These are phyloP conservation scores for Paecilomyces variotii DNA, from an alignment of 2,329 filamentous ascomycete genomes.

Conservation along the genomic window DNA sequence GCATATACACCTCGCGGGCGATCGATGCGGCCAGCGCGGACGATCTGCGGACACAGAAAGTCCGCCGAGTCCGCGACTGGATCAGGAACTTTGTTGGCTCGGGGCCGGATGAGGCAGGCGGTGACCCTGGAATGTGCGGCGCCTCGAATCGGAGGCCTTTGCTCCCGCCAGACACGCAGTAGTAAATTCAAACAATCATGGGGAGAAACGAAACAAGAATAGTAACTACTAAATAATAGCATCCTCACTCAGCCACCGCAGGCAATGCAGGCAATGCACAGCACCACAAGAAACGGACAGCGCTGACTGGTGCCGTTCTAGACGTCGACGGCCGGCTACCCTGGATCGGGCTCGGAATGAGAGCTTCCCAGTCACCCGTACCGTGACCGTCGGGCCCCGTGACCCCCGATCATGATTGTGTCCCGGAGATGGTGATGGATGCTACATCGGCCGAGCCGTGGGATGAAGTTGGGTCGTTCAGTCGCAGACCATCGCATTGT, in stretches of 20 bases:
- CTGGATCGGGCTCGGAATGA: background rate
- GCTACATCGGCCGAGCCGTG: background rate
- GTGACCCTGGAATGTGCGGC: constrained; percentile 14
- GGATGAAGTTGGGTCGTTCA: background rate
- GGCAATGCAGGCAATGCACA: background rate
- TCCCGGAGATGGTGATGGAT: background rate
- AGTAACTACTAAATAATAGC: background rate
- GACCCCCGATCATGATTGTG: background rate
- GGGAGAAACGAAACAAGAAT: background rate
- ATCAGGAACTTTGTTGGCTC: constrained; percentile 59
- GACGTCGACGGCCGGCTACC: background rate
- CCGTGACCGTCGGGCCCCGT: background rate
- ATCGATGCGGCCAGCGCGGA: constrained; percentile 29
- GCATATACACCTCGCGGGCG: constrained; percentile 49
- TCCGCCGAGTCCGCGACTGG: constrained; percentile 65
- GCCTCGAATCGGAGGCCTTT: constrained; percentile 12
- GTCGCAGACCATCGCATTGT: background rate
- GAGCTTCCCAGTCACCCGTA: background rate
- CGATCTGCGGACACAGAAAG: constrained; percentile 53
- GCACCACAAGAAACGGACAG: background rate
- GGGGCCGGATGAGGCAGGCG: constrained; percentile 22
- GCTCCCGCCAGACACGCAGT: constrained; percentile 32
- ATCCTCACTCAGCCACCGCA: background rate
- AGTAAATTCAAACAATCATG: constrained; percentile 1
- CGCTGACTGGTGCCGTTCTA: background rate